Conservation (phyloP, 495 filamentous ascomycete genomes). For the Copromyces sp. region DNA sequence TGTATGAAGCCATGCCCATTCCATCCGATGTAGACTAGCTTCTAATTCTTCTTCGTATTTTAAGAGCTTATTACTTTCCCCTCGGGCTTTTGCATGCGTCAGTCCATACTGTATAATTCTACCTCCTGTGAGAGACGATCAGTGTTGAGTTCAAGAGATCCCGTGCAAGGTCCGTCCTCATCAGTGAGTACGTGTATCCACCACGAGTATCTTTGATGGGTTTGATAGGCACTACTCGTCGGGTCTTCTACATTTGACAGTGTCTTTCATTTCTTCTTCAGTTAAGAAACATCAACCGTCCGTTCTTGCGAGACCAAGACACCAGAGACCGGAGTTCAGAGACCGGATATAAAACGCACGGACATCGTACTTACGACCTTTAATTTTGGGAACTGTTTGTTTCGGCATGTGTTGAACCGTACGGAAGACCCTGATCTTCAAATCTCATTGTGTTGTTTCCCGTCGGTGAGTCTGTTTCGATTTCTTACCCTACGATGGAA, state of each 20-base stretch:
- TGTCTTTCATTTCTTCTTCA: neutral
- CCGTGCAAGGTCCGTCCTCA: no score
- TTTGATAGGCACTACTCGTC: no score
- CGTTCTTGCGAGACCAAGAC: neutral
- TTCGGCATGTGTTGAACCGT: neutral
- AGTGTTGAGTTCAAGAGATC: no score
- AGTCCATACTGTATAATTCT: neutral
- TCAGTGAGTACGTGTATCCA: no score
- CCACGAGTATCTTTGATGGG: no score
- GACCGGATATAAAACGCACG: neutral
- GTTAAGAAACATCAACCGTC: neutral
- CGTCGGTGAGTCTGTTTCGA: neutral
- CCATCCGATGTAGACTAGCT: neutral
- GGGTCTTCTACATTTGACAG: no score
- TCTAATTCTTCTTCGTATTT: neutral
- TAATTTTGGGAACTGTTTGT: neutral
- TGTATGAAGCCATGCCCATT: neutral
- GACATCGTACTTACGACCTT: neutral
- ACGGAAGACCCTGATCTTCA: neutral
- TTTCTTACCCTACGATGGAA: no score
- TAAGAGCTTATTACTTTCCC: neutral
- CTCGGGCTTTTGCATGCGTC: neutral
- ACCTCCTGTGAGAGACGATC: neutral
- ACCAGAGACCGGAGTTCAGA: neutral
- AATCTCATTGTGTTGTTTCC: neutral